Conservation (phyloP, 768 basidiomycete species). For the Clitopilus passeckerianus region DNA sequence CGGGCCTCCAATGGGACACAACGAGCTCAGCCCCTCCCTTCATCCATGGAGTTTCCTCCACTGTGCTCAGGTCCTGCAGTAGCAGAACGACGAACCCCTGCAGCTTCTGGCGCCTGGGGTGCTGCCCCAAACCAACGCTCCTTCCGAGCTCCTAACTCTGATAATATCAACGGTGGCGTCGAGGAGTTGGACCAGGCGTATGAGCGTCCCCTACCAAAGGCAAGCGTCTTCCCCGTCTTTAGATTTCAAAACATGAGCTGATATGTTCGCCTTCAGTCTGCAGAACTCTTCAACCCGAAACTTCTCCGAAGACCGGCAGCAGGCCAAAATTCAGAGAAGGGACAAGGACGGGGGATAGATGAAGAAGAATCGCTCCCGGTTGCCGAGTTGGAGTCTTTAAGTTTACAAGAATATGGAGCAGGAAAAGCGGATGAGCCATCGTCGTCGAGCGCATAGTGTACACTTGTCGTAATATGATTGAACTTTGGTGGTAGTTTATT, state of each 20-base stretch:
- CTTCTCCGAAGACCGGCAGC: slow-evolving; percentile 16
- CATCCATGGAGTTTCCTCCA: slow-evolving; percentile 67
- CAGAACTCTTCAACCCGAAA: slow-evolving; percentile 32
- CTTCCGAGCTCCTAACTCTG: slow-evolving; percentile 34
- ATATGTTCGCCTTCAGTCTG: slow-evolving; percentile 12
- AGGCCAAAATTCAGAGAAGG: slow-evolving; percentile 22
- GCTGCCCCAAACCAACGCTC: slow-evolving; percentile 49
- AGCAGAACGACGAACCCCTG: slow-evolving; percentile 48
- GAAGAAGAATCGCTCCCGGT: slow-evolving; percentile 31
- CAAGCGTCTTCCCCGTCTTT: slow-evolving; percentile 9
- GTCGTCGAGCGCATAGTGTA: not conserved
- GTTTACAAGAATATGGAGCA: slow-evolving; percentile 23
- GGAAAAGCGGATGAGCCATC: slow-evolving; percentile 3
- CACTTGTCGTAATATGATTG: not conserved
- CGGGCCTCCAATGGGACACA: slow-evolving; percentile 10
- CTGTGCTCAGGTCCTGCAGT: slow-evolving; percentile 39
- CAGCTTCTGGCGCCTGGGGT: slow-evolving; percentile 67
- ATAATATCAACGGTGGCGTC: slow-evolving; percentile 12
- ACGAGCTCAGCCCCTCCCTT: slow-evolving; percentile 23
- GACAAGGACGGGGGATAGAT: slow-evolving; percentile 17
- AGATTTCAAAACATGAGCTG: not conserved
- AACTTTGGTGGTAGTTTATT: not conserved
- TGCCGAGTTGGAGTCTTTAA: slow-evolving; percentile 29
- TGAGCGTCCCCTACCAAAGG: slow-evolving; percentile 46
- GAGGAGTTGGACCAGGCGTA: slow-evolving; percentile 43